Percentiles rank a stretch among this genome's conserved stretches.
Conservation (phyloP, 371 early-diverging fungal genomes). For the Mucor piriformis region DNA sequence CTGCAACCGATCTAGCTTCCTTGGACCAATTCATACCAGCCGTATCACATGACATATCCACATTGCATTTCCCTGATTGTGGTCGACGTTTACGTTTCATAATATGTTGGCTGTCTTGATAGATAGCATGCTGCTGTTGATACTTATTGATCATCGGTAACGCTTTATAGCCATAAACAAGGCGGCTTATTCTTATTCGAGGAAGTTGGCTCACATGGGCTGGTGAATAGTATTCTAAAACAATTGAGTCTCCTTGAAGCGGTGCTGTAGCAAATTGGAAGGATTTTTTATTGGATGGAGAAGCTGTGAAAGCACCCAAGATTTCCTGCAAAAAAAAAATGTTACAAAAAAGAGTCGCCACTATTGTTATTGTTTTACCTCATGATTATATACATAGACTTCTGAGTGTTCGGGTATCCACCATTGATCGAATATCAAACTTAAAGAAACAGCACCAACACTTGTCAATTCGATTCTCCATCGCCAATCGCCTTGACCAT, state of each 20-base stretch:
- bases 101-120: background rate
- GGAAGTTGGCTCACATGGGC: slow-evolving; percentile 20
- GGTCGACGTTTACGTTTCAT: background rate
- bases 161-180: slow-evolving; percentile 50
- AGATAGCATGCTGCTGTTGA: background rate
- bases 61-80: slow-evolving; percentile 50
- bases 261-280: slow-evolving; percentile 45
- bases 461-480: slow-evolving; percentile 47
- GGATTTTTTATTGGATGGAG: slow-evolving; percentile 42
- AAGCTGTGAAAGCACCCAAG: slow-evolving; percentile 45
- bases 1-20: slow-evolving; percentile 52
- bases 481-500: slow-evolving; percentile 9
- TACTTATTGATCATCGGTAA: slow-evolving; percentile 19
- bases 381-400: slow-evolving; percentile 35
- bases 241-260: slow-evolving; percentile 36
- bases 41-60: slow-evolving; percentile 48
- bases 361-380: background rate
- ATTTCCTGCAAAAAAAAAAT: background rate
- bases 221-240: slow-evolving; percentile 34
- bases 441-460: slow-evolving; percentile 45
- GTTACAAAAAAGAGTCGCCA: background rate
- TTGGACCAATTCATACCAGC: slow-evolving; percentile 30
- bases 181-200: slow-evolving; percentile 30
- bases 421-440: slow-evolving; percentile 49
- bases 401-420: slow-evolving; percentile 38